Base-by-base conservation (phyloP, 371 early-diverging fungal genomes). In the Caulochytrium protostelioides region DNA sequence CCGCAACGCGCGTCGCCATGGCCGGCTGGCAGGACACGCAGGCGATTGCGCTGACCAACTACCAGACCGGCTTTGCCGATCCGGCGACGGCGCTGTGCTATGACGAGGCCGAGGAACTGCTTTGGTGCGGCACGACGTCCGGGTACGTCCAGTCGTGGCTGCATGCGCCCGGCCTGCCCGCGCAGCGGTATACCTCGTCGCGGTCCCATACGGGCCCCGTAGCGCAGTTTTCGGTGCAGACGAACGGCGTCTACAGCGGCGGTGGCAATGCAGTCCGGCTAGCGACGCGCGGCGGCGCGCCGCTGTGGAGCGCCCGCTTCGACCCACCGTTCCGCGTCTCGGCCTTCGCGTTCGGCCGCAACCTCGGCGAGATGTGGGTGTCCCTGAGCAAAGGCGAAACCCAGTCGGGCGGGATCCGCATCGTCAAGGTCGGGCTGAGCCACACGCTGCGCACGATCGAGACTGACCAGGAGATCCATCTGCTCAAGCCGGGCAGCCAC, bases 141-240 rank as follows among this genome's bases (percentile, higher is more conserved):
- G n/a, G n/a, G n/a, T n/a, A n/a, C n/a, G n/a, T n/a, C n/a, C n/a
- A n/a, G n/a, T n/a, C n/a, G n/a, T n/a, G n/a, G n/a, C n/a, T n/a
- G n/a, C n/a, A n/a, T n/a, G n/a, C n/a, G n/a, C n/a, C n/a, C n/a
- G n/a, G n/a, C n/a, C n/a, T n/a, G n/a, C n/a, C n/a, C n/a, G n/a
- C n/a, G n/a, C 60, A 70, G 21, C 65, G 72, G 7, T 79, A 79
- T 35, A 76, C 78, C 15, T 57, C 70, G 22, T 72, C 67, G 37
- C 63, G 61, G 37, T 65, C 67, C 1, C 76, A 76, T 45, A 58
- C 50, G 12, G 67, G 62, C 21, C 64, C 68, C 18, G 69, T 76
- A 7, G 62, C 70, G 10, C 76, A 76, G 43, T 62, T 77, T 39
- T 51, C 71, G 43, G 52, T 67, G 4, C 53, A 54, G 19, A 77